These are phyloP conservation scores for Fraxinus sp. DNA, from an alignment of 305 asterid genomes.

Conservation along the genomic window DNA sequence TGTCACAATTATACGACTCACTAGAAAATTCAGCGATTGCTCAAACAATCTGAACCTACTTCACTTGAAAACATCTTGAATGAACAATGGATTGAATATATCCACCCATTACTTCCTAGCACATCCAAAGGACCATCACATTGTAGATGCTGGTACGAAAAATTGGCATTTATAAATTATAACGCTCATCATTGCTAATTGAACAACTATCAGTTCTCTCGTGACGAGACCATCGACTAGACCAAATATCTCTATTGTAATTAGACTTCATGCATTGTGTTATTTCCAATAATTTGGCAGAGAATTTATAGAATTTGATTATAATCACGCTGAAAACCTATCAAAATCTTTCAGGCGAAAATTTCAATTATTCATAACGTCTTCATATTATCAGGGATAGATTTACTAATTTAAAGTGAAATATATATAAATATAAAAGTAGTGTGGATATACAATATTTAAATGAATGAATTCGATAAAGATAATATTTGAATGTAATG, in stretches of 20 bases:
- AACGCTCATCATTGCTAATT: slow-evolving; percentile 66
- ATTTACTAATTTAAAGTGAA: no score
- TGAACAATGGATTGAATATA: slow-evolving; percentile 83
- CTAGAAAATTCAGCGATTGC: slow-evolving; percentile 67
- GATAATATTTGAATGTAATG: no score
- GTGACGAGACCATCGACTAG: slow-evolving; percentile 89
- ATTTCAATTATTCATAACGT: slow-evolving; percentile 59
- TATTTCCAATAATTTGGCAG: slow-evolving; percentile 37
- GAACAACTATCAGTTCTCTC: slow-evolving; percentile 60
- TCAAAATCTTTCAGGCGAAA: slow-evolving; percentile 64
- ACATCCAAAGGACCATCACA: slow-evolving; percentile 66
- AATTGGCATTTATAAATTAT: slow-evolving; percentile 77
- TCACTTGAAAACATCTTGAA: slow-evolving; percentile 47
- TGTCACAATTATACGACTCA: slow-evolving; percentile 96
- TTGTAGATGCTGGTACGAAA: slow-evolving; percentile 70
- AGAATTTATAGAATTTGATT: slow-evolving; percentile 45
- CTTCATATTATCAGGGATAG: slow-evolving; percentile 8
- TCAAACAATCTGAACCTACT: slow-evolving; percentile 63
- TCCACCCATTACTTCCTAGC: slow-evolving; percentile 87
- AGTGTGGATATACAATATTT: no score
- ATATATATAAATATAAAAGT: no score
- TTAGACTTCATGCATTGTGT: slow-evolving; percentile 52
- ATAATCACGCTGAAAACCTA: slow-evolving; percentile 50
- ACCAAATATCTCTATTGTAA: slow-evolving; percentile 63
- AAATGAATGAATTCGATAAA: no score